These are phyloP conservation scores for Mollisiaceae sp. DNA, from an alignment of 2,329 filamentous ascomycete species.

Conservation along the genomic window DNA sequence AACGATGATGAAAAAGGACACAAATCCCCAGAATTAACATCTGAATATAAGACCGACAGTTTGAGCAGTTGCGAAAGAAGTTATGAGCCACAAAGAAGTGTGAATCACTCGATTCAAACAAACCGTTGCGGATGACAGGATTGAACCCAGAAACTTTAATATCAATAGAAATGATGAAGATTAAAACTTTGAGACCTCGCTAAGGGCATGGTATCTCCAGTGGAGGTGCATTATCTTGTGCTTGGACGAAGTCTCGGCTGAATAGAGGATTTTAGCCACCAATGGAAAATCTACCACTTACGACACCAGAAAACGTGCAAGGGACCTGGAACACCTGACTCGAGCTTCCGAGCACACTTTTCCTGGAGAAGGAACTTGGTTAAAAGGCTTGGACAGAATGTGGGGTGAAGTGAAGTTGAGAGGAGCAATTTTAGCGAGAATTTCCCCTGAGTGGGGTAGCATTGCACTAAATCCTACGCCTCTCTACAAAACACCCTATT, in stretches of 20 bases:
- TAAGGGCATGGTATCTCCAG: background rate
- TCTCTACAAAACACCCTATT: conserved; percentile 13
- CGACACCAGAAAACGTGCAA: no score
- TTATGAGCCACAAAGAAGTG: background rate
- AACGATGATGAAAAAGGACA: no score
- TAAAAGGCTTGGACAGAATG: background rate
- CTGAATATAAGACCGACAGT: no score
- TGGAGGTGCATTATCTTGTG: background rate
- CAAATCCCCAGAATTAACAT: no score
- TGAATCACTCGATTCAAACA: background rate
- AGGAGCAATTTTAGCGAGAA: conserved; percentile 2
- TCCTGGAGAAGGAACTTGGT: background rate
- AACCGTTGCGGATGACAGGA: background rate
- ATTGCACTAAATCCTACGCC: no score
- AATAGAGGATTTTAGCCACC: conserved; percentile 13
- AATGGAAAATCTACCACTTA: conserved; percentile 10
- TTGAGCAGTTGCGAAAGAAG: background rate
- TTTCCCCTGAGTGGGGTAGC: conserved; percentile 5
- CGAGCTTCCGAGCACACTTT: background rate
- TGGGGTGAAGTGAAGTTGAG: background rate
- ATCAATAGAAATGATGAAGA: background rate
- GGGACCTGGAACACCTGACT: background rate
- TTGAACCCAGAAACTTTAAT: background rate
- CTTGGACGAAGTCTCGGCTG: conserved; percentile 5
- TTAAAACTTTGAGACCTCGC: background rate